Percentiles rank a stretch among this genome's conserved stretches.
phyloP scores from a whole-genome alignment of 2,329 filamentous ascomycete genomes.

The Corniculantispora saksenae region DNA sequence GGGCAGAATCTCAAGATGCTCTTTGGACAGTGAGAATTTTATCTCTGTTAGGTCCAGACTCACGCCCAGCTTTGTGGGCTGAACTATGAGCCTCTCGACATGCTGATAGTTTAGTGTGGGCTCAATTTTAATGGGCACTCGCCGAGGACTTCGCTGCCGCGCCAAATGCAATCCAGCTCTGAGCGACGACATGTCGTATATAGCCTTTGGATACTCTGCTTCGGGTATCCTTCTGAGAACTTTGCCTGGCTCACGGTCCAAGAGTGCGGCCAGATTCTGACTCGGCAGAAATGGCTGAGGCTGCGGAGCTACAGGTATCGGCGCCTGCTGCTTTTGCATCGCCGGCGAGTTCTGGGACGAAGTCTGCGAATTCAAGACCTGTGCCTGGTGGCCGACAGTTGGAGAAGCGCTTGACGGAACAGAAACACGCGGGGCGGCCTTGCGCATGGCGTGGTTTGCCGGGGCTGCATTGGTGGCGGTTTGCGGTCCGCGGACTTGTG shows the following conservation, averaged over 20 bases:
- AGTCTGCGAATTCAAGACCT: too few relatives aligned
- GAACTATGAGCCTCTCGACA: slow-evolving; percentile 2
- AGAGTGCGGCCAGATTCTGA: not conserved
- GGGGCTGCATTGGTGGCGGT: too few relatives aligned
- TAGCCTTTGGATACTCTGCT: slow-evolving; percentile 43
- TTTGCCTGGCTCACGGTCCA: not conserved
- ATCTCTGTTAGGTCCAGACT: not conserved
- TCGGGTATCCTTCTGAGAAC: slow-evolving; percentile 23
- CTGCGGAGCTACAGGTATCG: too few relatives aligned
- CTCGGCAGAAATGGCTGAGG: too few relatives aligned
- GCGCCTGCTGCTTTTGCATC: too few relatives aligned
- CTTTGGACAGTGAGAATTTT: not conserved
- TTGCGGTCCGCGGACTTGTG: too few relatives aligned
- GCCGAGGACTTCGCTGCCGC: slow-evolving; percentile 49
- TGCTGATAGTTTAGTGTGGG: slow-evolving; percentile 1
- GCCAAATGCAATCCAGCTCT: slow-evolving; percentile 48
- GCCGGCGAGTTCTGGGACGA: too few relatives aligned
- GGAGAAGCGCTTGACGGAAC: too few relatives aligned
- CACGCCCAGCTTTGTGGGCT: slow-evolving; percentile 9
- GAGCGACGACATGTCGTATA: slow-evolving; percentile 44
- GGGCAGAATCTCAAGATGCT: slow-evolving; percentile 1
- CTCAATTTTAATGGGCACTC: slow-evolving; percentile 32
- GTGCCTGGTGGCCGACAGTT: too few relatives aligned
- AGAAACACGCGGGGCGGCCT: too few relatives aligned
- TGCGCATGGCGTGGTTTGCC: too few relatives aligned